A percentile compares a stretch with the other conserved stretches of the same genome.
Evolutionary conservation across 768 basidiomycete species (phyloP).

Genomic region (Lactarius vividus): DNA sequence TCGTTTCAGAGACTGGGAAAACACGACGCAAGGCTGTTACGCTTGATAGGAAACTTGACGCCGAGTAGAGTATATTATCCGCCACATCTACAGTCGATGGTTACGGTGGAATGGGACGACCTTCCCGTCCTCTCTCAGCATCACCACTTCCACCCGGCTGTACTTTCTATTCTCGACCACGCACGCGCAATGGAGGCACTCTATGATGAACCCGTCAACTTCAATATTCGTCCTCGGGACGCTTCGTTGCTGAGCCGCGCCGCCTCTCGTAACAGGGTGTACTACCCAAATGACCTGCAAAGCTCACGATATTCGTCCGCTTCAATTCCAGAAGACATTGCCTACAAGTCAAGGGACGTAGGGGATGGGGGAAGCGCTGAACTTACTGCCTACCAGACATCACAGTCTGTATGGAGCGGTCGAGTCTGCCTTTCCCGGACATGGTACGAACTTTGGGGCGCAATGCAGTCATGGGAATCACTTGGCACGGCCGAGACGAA

Average conservation of each 20-base stretch:
- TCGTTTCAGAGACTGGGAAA: constrained; percentile 40
- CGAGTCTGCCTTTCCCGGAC: neutral
- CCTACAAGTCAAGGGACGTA: neutral
- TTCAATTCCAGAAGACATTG: neutral
- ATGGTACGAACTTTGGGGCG: neutral
- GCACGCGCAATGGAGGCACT: neutral
- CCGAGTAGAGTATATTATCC: neutral
- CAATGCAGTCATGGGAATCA: neutral
- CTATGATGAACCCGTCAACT: neutral
- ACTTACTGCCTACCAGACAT: neutral
- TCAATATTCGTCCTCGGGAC: neutral
- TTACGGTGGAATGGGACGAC: neutral
- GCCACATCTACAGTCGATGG: neutral
- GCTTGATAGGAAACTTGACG: neutral
- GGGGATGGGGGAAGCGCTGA: neutral
- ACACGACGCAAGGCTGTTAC: neutral
- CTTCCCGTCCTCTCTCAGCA: constrained; percentile 3
- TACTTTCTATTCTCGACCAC: neutral
- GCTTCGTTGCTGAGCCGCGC: neutral
- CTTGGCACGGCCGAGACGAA: neutral
- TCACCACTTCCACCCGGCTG: neutral
- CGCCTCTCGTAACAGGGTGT: neutral
- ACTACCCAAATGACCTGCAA: constrained; percentile 13
- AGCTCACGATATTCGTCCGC: neutral
- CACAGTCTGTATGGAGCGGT: neutral